These are phyloP conservation scores for Lotus japonicus DNA, from an alignment of 306 rosid genomes.

Conservation along the genomic window DNA sequence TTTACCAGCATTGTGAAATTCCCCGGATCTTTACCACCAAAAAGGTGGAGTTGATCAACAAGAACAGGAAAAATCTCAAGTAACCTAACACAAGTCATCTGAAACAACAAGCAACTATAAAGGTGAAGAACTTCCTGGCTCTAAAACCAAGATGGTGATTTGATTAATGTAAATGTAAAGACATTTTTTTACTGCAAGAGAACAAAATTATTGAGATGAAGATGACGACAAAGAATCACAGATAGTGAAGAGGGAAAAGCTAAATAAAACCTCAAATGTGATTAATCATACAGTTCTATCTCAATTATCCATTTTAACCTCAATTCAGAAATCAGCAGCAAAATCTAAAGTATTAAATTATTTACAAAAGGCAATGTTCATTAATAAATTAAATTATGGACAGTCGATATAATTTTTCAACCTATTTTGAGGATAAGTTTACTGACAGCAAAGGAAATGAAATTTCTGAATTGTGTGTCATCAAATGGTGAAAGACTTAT, in stretches of 20 bases:
- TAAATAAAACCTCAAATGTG: constrained; percentile 5
- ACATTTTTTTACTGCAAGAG: not conserved
- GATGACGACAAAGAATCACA: not conserved
- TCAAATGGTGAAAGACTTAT: constrained; percentile 9
- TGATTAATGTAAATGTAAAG: constrained; percentile 10
- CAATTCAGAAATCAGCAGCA: not conserved
- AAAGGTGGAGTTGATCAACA: constrained; percentile 41
- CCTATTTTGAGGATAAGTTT: not conserved
- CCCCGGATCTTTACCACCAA: constrained; percentile 23
- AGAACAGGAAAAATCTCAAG: constrained; percentile 85
- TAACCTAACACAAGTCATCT: constrained; percentile 96
- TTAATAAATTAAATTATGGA: not conserved
- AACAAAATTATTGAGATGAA: not conserved
- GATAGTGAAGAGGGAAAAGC: not conserved
- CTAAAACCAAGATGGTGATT: constrained; percentile 12
- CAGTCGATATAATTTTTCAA: not conserved
- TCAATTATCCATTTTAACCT: constrained; percentile 7
- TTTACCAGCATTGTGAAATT: constrained; percentile 28
- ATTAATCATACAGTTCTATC: not conserved
- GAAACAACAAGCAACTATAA: constrained; percentile 36
- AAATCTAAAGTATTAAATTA: constrained; percentile 6
- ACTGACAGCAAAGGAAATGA: not conserved
- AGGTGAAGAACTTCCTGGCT: constrained; percentile 28
- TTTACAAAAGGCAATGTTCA: not conserved
- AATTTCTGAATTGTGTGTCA: not conserved